Evolutionary conservation across 208 protist genomes (phyloP).

Genomic region (Acanthamoeba culbertsoni): DNA sequence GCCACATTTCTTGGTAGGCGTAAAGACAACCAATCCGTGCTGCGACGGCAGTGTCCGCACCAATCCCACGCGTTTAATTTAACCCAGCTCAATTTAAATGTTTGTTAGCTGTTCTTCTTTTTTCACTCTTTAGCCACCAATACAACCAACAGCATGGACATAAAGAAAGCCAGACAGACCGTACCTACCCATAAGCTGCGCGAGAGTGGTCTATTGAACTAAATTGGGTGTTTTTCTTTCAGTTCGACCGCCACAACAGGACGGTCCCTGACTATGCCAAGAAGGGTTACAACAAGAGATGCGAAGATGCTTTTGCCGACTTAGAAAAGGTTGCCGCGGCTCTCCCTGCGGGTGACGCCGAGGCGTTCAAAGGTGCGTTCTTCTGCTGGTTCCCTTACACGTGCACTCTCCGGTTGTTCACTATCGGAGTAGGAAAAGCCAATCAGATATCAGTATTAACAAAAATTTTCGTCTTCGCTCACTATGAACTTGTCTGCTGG

Average conservation of each 20-base stretch:
- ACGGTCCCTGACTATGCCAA: neutral
- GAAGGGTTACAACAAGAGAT: neutral
- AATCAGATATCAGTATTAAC: neutral
- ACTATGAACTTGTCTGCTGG: neutral
- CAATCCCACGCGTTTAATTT: too few species aligned
- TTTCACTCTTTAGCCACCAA: neutral
- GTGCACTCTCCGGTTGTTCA: neutral
- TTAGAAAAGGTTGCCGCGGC: neutral
- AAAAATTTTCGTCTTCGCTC: neutral
- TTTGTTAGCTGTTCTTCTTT: too few species aligned
- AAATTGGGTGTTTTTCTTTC: too few species aligned
- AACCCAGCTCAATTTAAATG: too few species aligned
- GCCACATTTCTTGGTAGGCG: too few species aligned
- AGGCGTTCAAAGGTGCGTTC: neutral
- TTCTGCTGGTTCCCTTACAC: neutral
- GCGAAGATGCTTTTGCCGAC: neutral
- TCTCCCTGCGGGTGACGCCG: neutral
- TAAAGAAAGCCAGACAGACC: neutral
- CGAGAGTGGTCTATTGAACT: too few species aligned
- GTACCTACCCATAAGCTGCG: neutral
- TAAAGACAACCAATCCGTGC: too few species aligned
- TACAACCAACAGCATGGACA: neutral
- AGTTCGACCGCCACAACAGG: neutral
- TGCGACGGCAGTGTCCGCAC: too few species aligned
- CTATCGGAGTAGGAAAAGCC: neutral